Evolutionary conservation across 2,329 filamentous ascomycete genomes (phyloP).

Genomic region (Cadophora malorum): DNA sequence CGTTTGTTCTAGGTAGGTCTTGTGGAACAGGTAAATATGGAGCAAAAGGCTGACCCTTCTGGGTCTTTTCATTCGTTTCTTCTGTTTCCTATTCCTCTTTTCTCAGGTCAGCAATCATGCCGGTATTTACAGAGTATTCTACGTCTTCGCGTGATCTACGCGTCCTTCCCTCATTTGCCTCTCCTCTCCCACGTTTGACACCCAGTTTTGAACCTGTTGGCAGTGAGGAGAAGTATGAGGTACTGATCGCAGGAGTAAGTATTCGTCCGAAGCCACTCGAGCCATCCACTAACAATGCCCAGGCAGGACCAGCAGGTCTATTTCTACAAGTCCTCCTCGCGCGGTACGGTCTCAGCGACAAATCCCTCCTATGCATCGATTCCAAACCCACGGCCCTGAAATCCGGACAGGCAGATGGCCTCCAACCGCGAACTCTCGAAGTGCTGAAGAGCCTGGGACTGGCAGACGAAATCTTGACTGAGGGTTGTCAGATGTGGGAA

Average conservation of each 20-base stretch:
- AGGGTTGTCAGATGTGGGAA: slow-evolving; percentile 63
- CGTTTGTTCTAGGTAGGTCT: background rate
- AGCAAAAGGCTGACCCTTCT: background rate
- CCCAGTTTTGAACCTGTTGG: slow-evolving; percentile 33
- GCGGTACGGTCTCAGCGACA: slow-evolving; percentile 50
- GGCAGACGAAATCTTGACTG: slow-evolving; percentile 58
- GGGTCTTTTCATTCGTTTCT: background rate
- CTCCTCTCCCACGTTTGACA: slow-evolving; percentile 47
- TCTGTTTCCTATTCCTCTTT: background rate
- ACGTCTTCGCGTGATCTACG: slow-evolving; percentile 48
- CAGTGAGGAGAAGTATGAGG: slow-evolving; percentile 48
- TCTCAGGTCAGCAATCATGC: slow-evolving; percentile 41
- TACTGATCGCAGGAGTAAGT: slow-evolving; percentile 49
- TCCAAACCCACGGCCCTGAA: slow-evolving; percentile 48
- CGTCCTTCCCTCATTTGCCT: slow-evolving; percentile 49
- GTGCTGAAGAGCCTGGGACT: slow-evolving; percentile 65
- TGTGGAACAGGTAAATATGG: background rate
- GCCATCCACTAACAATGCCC: background rate
- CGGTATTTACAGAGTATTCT: slow-evolving; percentile 49
- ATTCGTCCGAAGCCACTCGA: background rate
- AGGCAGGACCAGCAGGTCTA: slow-evolving; percentile 52
- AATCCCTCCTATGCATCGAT: slow-evolving; percentile 50
- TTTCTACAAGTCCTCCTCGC: slow-evolving; percentile 51
- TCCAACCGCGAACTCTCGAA: slow-evolving; percentile 65
- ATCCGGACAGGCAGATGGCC: slow-evolving; percentile 66